Evolutionary conservation across 2,329 filamentous ascomycete genomes (phyloP), one percentile per base, ranked within the genome.

Genomic region (Neonectria magnoliae): DNA sequence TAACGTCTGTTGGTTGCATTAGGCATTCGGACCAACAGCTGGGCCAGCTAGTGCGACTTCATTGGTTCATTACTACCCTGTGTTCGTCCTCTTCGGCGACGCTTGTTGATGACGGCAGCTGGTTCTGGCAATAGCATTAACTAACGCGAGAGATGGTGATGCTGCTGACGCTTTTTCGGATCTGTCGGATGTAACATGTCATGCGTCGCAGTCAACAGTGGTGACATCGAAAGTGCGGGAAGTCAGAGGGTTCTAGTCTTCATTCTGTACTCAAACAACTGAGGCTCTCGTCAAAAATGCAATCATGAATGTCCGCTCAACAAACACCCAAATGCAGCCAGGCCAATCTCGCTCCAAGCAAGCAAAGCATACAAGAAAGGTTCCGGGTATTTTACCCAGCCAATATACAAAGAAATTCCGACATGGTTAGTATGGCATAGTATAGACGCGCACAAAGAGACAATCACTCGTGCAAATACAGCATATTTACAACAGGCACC

Each of bases 401-500:
- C 27, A 45, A 60, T 53, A 31, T 53, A 60, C 57, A 53, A 45
- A 53, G 38, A 60, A 53, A 48, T 25, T 16, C 27, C 20, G 8
- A 27, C 44, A 14, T 33, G 25, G 33, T 38, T 33, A 33, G 33
- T 38, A 18, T 6, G 31, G 22, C 45, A 48, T 18, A 14, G 25
- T 63, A 63, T 63, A 58, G 27, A 63, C 55, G 27, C 60, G 55
- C 55, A 63, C 60, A 63, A 54, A 55, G 55, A 55, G 48, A 33
- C 18, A 16, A 22, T 29, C 36, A 45, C 53, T 48, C 42, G 55
- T 63, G 60, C 60, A 57, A 63, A 63, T 55, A 55, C 60, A 63
- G 11, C 48, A 63, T 63, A 63, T 63, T 27, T 59, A 63, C 55
- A 59, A 54, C 14, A 13, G 22, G 20, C 22, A 14, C 42, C 18